Base-by-base conservation (phyloP, 2,329 filamentous ascomycete species). In the Stenocarpella maydis region DNA sequence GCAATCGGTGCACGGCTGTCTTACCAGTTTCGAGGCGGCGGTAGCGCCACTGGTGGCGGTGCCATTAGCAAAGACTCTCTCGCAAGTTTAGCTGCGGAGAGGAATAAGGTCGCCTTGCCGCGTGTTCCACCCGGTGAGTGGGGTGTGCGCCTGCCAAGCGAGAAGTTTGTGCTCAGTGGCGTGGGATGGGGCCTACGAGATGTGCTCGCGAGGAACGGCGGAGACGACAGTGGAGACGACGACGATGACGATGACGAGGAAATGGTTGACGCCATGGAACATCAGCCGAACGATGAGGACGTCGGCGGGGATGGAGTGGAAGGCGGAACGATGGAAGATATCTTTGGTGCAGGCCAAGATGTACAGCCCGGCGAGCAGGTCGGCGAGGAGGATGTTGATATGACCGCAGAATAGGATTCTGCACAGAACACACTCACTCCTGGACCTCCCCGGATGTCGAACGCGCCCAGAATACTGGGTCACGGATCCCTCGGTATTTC, bases 51-150 rank as follows among this genome's bases (percentile, higher is more conserved):
- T 1, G 79, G 77, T 2, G 81, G 80, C 8, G 80, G 85, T 41
- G 87, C 87, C 10, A 82, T 88, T 63, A 87, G 84, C 78, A 95
- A 95, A 77, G 92, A 95, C 73, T 94, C 92, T 79, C 85, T 95
- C 82, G 82, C 90, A 68, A 91, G 94, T 77, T 82, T 94, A n/a
- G 92, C 92, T 15, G 84, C 86, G 72, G 89, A 92, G 76, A 83
- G 90, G 72, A 94, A 94, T 80, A 88, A 87, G 74, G 83, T 91
- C 34, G 86, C 85, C 1, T 80, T 94, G 72, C 90, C 90, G 24
- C 85, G 86, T 71, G 86, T 92, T 19, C 82, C 87, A 15, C 84
- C 87, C 50, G 88, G 87, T 74, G 90, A 92, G 76, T 92, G 90
- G 88, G 90, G 90, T 28, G 85, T 91, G 8, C 81, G 90, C 14